These are phyloP conservation scores for Epichloe gansuensis DNA, from an alignment of 2,329 filamentous ascomycete species.

Conservation along the genomic window DNA sequence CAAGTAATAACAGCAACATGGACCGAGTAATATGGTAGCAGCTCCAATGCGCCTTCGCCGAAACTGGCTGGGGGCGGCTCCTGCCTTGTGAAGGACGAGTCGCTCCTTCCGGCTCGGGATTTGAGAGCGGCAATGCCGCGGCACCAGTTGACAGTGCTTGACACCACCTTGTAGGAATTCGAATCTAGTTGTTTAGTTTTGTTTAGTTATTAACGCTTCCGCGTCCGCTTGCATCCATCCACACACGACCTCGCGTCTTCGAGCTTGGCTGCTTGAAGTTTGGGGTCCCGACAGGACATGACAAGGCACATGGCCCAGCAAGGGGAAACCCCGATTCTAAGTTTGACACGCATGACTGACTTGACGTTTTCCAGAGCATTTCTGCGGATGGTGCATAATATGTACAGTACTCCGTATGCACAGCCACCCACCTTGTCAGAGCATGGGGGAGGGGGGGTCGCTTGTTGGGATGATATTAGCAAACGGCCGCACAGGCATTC, in stretches of 20 bases:
- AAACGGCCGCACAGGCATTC: constrained; percentile 1
- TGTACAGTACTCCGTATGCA: background rate
- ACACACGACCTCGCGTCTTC: background rate
- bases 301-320: background rate
- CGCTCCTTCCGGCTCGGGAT: background rate
- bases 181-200: too few relatives aligned
- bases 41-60: background rate
- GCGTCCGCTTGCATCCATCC: background rate
- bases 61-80: background rate
- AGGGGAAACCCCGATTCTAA: background rate
- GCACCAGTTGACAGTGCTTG: too few relatives aligned
- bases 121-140: background rate
- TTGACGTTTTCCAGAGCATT: background rate
- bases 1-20: background rate
- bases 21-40: background rate
- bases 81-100: background rate
- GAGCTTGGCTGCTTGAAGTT: background rate
- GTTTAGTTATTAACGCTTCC: too few relatives aligned
- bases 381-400: background rate
- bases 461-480: background rate
- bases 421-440: background rate
- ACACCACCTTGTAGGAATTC: too few relatives aligned
- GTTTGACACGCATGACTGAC: background rate
- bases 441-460: background rate
- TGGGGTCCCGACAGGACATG: background rate